Evolutionary conservation across 306 rosid genomes (phyloP).

Genomic region (Vachellia collinsii): DNA sequence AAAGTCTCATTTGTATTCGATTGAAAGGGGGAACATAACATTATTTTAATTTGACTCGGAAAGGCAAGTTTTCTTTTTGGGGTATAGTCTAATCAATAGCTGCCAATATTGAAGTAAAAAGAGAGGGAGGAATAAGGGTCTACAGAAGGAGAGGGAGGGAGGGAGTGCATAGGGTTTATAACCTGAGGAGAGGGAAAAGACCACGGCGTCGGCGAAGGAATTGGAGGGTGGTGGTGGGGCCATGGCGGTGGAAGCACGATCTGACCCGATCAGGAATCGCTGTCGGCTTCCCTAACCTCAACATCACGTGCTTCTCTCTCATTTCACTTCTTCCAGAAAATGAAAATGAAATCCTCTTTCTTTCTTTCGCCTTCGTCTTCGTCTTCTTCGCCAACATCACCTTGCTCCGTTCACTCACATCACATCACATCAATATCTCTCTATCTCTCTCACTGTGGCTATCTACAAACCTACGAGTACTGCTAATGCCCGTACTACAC

Average conservation of each 20-base stretch:
- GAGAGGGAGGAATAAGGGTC: not conserved
- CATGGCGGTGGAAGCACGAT: slow-evolving; percentile 38
- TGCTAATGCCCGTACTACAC: not conserved
- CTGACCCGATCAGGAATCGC: slow-evolving; percentile 25
- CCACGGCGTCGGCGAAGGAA: slow-evolving; percentile 33
- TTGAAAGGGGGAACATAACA: not conserved
- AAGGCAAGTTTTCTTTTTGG: not conserved
- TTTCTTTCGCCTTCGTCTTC: not conserved
- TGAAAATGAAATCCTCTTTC: not conserved
- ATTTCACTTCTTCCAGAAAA: not conserved
- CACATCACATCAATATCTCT: slow-evolving; percentile 4
- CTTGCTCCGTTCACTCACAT: not conserved
- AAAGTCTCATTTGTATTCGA: not conserved
- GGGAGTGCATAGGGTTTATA: not conserved
- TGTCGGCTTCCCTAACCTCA: slow-evolving; percentile 51
- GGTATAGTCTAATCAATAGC: not conserved
- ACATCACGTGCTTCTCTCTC: slow-evolving; percentile 32
- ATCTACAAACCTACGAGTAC: not conserved
- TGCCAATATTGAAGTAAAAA: not conserved
- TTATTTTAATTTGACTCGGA: not conserved
- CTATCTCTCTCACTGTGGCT: not conserved
- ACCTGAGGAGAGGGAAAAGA: not conserved
- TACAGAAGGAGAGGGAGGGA: not conserved
- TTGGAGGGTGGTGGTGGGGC: not conserved
- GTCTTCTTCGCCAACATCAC: too few relatives aligned